Percentiles rank a stretch among this genome's conserved stretches.
These are phyloP conservation scores for Thuidium tamariscinum DNA, from an alignment of 225 moss, liverwort and hornwort genomes.

Conservation along the genomic window DNA sequence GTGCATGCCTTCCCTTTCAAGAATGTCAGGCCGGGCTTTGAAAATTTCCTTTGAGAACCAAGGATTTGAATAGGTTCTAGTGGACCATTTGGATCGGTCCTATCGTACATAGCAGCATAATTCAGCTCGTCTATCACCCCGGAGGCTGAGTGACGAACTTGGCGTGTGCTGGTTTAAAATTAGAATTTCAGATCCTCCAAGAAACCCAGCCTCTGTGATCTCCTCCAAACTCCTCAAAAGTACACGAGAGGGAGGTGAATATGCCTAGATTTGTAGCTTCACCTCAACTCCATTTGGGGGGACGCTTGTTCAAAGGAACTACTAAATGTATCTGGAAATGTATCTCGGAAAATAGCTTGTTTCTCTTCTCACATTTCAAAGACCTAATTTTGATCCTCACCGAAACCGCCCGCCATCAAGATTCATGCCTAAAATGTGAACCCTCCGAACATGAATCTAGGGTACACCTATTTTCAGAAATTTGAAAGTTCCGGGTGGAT, in stretches of 20 bases:
- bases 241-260: background rate
- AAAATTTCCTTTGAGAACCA: no score
- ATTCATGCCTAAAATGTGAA: background rate
- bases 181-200: background rate
- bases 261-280: background rate
- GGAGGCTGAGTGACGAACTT: background rate
- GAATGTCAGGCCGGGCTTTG: background rate
- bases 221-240: background rate
- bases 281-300: background rate
- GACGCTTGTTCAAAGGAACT: background rate
- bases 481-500: background rate
- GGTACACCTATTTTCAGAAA: background rate
- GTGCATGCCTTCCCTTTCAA: background rate
- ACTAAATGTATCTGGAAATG: background rate
- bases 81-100: background rate
- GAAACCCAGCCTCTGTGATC: background rate
- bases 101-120: background rate
- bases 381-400: background rate
- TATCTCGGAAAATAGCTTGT: background rate
- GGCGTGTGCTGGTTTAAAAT: background rate
- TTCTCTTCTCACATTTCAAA: background rate
- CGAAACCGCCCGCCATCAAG: background rate
- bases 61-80: background rate
- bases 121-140: background rate
- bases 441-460: background rate